A percentile compares a stretch with the other conserved stretches of the same genome.
These are phyloP conservation scores for Myxozyma kluyveri DNA, from an alignment of 805 yeast genomes.

Conservation along the genomic window DNA sequence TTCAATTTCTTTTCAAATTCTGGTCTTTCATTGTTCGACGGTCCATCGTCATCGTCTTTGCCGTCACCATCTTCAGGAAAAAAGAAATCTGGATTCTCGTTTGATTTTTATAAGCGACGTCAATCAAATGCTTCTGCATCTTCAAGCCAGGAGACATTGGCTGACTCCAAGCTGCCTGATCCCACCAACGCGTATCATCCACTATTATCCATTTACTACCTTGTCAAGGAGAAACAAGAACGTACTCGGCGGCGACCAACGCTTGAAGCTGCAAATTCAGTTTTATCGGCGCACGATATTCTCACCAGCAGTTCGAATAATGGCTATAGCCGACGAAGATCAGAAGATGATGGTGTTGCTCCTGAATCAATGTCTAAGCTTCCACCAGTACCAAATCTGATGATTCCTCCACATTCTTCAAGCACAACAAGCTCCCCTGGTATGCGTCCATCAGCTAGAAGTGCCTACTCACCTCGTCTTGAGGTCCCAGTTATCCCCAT, in stretches of 20 bases:
- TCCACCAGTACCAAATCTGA: background rate
- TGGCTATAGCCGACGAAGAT: slow-evolving; percentile 1
- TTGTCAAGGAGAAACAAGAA: slow-evolving; percentile 61
- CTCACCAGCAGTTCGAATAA: no score
- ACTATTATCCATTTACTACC: slow-evolving; percentile 75
- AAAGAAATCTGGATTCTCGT: slow-evolving; percentile 21
- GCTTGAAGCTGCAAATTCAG: slow-evolving; percentile 10
- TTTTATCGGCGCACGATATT: slow-evolving; percentile 5
- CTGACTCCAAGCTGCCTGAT: slow-evolving; percentile 47
- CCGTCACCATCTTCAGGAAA: slow-evolving; percentile 1
- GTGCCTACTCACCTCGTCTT: slow-evolving; percentile 1
- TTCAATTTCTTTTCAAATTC: slow-evolving; percentile 6
- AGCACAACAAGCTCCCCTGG: background rate
- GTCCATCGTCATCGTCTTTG: background rate
- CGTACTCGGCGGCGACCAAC: slow-evolving; percentile 26
- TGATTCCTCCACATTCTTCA: background rate
- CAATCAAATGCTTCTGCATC: slow-evolving; percentile 19
- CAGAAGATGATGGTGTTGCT: background rate
- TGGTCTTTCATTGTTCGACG: slow-evolving; percentile 5
- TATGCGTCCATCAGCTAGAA: background rate
- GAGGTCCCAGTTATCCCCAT: slow-evolving; percentile 28
- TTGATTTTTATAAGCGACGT: slow-evolving; percentile 33
- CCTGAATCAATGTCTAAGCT: no score
- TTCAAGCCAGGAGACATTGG: slow-evolving; percentile 22
- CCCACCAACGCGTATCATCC: slow-evolving; percentile 91